A percentile compares a stretch with the other conserved stretches of the same genome.
Evolutionary conservation across 345 rosid species (phyloP).

Genomic region (Eucalyptus shirleyi): DNA sequence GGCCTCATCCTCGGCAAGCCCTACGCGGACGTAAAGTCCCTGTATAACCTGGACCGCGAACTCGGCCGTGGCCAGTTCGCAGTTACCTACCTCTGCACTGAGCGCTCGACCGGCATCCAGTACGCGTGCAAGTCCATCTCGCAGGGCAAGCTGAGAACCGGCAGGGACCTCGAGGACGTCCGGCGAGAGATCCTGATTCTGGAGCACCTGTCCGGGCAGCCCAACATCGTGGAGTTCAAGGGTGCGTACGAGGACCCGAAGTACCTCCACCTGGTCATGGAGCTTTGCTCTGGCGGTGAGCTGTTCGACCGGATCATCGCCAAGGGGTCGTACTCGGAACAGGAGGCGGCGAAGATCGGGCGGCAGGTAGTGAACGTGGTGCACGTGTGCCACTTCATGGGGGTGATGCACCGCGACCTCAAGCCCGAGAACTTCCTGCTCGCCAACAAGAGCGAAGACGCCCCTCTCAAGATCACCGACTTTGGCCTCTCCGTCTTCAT

Average conservation of each 20-base stretch:
- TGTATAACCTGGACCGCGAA: no score
- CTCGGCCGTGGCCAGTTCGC: no score
- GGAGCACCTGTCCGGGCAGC: conserved; percentile 82
- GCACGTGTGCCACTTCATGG: conserved; percentile 95
- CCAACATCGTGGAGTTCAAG: conserved; percentile 72
- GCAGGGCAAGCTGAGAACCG: no score
- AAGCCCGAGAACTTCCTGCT: conserved; percentile 96
- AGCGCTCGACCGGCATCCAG: no score
- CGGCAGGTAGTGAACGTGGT: conserved; percentile 81
- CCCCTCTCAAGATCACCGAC: conserved; percentile 67
- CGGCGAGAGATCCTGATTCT: no score
- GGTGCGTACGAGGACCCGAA: conserved; percentile 72
- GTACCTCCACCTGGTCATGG: conserved; percentile 69
- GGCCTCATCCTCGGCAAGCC: no score
- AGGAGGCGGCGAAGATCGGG: conserved; percentile 65
- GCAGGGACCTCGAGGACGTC: no score
- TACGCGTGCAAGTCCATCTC: no score
- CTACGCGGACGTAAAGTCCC: no score
- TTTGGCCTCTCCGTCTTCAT: conserved; percentile 94
- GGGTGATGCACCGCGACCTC: conserved; percentile 82
- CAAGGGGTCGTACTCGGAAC: conserved; percentile 58
- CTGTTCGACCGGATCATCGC: conserved; percentile 77
- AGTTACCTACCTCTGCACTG: no score
- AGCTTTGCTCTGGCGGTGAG: conserved; percentile 93
- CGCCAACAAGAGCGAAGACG: conserved; percentile 26